phyloP scores from a whole-genome alignment of 1,139 yeast genomes.

The Torulaspora pretoriensis region DNA sequence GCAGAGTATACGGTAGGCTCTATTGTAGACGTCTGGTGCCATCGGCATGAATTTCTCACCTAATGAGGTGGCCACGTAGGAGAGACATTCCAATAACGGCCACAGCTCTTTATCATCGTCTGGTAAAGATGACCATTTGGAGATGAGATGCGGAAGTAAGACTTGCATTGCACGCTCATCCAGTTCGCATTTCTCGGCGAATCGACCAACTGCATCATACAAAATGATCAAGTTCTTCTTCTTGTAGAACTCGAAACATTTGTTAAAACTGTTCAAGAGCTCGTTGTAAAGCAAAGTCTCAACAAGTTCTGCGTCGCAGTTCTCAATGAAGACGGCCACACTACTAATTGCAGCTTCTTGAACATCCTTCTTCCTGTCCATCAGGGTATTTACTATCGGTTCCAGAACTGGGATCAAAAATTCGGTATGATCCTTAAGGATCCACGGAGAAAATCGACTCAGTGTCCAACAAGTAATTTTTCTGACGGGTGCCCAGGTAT shows the following conservation, averaged over 20 bases:
- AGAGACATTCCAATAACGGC: constrained; percentile 90
- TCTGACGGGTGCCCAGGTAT: constrained; percentile 77
- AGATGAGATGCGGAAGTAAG: constrained; percentile 74
- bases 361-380: constrained; percentile 83
- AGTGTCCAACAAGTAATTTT: constrained; percentile 96
- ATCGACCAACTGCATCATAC: constrained; percentile 90
- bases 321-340: constrained; percentile 76
- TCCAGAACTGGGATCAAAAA: constrained; percentile 76
- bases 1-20: constrained; percentile 67
- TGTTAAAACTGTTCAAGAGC: constrained; percentile 62
- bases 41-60: constrained; percentile 84
- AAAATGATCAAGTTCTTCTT: constrained; percentile 74
- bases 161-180: constrained; percentile 55
- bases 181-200: constrained; percentile 66
- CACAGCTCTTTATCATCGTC: constrained; percentile 83
- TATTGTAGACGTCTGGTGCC: constrained; percentile 81
- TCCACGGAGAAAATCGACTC: constrained; percentile 81
- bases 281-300: constrained; percentile 56
- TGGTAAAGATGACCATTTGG: constrained; percentile 66
- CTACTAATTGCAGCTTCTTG: constrained; percentile 94
- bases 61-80: constrained; percentile 82
- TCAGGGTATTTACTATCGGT: constrained; percentile 66
- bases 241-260: constrained; percentile 74
- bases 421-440: constrained; percentile 61
- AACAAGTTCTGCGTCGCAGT: constrained; percentile 56